These are phyloP conservation scores for Dimargaris cristalligena DNA, from an alignment of 192 early-diverging fungal genomes.

Conservation along the genomic window DNA sequence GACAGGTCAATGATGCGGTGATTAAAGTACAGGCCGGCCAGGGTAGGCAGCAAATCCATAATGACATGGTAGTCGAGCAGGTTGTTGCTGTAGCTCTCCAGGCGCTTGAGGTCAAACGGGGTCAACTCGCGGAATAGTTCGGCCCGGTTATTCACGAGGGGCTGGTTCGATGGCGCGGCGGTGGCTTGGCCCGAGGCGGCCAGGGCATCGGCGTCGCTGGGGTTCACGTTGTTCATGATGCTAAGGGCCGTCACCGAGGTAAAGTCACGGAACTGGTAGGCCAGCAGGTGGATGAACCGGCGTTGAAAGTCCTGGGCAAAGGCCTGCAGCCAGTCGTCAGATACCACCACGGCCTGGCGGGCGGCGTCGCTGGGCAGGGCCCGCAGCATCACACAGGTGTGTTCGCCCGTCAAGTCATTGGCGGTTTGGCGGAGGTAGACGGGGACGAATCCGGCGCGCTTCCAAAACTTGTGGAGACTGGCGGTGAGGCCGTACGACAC, in stretches of 20 bases:
- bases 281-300: conserved; percentile 73
- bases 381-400: conserved; percentile 94
- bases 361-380: conserved; percentile 33
- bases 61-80: conserved; percentile 96
- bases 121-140: conserved; percentile 32
- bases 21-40: conserved; percentile 69
- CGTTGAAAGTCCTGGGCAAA: conserved; percentile 87
- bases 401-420: conserved; percentile 95
- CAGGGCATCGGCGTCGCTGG: background rate
- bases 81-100: conserved; percentile 92
- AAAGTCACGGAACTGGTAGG: conserved; percentile 78
- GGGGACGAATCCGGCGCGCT: conserved; percentile 70
- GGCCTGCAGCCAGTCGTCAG: conserved; percentile 61
- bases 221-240: conserved; percentile 48
- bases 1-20: conserved; percentile 29
- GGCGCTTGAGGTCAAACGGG: conserved; percentile 84
- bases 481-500: conserved; percentile 89
- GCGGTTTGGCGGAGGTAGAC: conserved; percentile 92
- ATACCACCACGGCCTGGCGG: conserved; percentile 27
- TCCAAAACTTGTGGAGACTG: conserved; percentile 92
- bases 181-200: background rate
- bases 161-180: conserved; percentile 13
- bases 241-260: conserved; percentile 60
- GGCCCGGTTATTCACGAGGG: conserved; percentile 16
- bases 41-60: conserved; percentile 70